Evolutionary conservation across 164 flowering plant species (phyloP).

Genomic region (Liriodendron chinense): DNA sequence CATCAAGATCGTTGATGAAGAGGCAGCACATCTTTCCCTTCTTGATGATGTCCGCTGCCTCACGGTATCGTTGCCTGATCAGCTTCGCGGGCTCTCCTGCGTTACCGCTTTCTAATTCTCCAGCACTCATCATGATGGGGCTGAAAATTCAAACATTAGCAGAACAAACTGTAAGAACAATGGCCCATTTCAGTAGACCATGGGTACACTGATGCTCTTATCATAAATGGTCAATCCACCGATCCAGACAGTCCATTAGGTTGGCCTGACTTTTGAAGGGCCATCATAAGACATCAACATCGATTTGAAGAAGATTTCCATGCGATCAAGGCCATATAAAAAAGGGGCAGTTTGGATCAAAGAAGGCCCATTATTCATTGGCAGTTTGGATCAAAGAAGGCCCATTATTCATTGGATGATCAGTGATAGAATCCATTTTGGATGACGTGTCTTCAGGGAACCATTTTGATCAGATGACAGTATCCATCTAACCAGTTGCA

Average conservation of each 20-base stretch:
- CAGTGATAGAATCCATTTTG: background rate
- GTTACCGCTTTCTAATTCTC: constrained; percentile 51
- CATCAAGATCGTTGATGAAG: constrained; percentile 54
- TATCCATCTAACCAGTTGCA: too few species aligned
- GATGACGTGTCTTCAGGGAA: background rate
- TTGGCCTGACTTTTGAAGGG: background rate
- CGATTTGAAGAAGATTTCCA: background rate
- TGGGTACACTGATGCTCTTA: background rate
- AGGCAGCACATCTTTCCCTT: constrained; percentile 51
- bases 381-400: background rate
- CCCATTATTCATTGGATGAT: background rate
- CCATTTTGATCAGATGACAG: too few species aligned
- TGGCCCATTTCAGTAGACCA: background rate
- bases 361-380: too few species aligned
- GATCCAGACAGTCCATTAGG: background rate
- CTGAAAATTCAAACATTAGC: constrained; percentile 19
- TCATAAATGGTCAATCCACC: background rate
- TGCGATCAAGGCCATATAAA: background rate
- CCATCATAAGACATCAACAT: background rate
- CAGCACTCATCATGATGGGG: constrained; percentile 53
- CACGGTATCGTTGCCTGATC: constrained; percentile 49
- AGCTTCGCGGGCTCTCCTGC: constrained; percentile 52
- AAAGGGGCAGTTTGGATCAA: background rate
- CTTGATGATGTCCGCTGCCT: constrained; percentile 44
- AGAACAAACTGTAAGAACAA: background rate